Evolutionary conservation across 2,329 filamentous ascomycete genomes (phyloP).

Genomic region (Calonectria montana): DNA sequence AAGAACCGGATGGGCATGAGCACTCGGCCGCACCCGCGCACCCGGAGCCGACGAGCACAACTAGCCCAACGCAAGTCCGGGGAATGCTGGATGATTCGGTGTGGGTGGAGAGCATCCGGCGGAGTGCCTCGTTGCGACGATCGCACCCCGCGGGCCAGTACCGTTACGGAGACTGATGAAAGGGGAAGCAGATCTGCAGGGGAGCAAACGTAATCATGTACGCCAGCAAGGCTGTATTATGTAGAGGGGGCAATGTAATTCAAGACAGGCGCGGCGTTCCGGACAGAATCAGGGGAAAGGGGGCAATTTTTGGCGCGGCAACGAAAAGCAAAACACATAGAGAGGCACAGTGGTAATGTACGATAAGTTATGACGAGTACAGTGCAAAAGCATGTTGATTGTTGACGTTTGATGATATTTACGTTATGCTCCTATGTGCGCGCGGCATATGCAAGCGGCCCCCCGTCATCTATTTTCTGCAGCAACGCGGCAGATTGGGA

Average conservation of each 20-base stretch:
- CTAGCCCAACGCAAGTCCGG: constrained; percentile 82
- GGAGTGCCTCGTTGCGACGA: constrained; percentile 79
- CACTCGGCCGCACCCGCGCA: constrained; percentile 55
- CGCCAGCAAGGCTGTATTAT: constrained; percentile 5
- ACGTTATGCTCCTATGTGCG: not conserved
- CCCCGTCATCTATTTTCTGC: constrained; percentile 11
- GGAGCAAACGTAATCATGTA: constrained; percentile 17
- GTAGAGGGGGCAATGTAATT: constrained; percentile 25
- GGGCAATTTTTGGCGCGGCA: not conserved
- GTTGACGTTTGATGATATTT: not conserved
- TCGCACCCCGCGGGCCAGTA: constrained; percentile 51
- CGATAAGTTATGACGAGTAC: not conserved
- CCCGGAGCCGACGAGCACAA: constrained; percentile 63
- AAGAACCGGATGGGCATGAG: constrained; percentile 53
- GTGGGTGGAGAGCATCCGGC: constrained; percentile 92
- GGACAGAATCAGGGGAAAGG: constrained; percentile 21
- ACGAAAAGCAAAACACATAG: constrained; percentile 25
- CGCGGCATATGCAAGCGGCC: not conserved
- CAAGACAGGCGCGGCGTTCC: constrained; percentile 36
- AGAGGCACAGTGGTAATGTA: not conserved
- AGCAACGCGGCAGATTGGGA: not conserved
- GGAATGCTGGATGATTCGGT: constrained; percentile 89
- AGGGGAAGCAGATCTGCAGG: not conserved
- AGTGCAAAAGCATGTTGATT: not conserved
- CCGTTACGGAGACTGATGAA: constrained; percentile 44